Evolutionary conservation across 2,329 filamentous ascomycete species (phyloP), one percentile per base, ranked within the genome.

Genomic region (Botrytis deweyae): DNA sequence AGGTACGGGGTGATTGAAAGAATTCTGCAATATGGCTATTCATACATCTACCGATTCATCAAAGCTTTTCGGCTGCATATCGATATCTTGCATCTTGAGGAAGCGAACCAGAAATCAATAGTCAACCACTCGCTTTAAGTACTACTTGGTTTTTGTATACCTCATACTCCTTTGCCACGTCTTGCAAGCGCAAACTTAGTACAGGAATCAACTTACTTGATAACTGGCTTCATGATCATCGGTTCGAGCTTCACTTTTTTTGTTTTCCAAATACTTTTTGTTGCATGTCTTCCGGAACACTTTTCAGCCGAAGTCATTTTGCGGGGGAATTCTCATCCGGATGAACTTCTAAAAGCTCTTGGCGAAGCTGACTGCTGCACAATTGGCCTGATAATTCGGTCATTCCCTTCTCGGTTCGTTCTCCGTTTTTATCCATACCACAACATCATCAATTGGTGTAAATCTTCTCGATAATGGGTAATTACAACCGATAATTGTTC

Each of bases 261-360:
- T n/a, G 36, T 73, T 38, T 29, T 25, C 18, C 3, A 16, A 38
- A 61, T 58, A 46, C 5, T 29, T 63, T 69, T 73, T 69, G 64
- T 69, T 73, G 71, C 64, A 73, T 52, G 33, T 73, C 71, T 73
- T 69, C 70, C 64, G 71, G 71, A 69, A 73, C 25, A 73, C 64
- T 69, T 52, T 73, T 73, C 64, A 69, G 52, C 71, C 71, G 71
- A 62, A 62, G 58, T n/a, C 25, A 46, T 25, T 25, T 52, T 62
- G 52, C 71, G 71, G 71, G 42, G 33, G 33, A 73, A 73, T 68
- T 52, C 29, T 73, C 71, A 73, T 52, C 71, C 55, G 64, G 64
- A 69, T n/a, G 64, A 33, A 69, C 67, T 58, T n/a, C 25, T 58
- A 42, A 38, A 42, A 72, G 38, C 44, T 67, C 61, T 72, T 68